Evolutionary conservation across 2,329 filamentous ascomycete genomes (phyloP).

Genomic region (Aspergillus sp.): DNA sequence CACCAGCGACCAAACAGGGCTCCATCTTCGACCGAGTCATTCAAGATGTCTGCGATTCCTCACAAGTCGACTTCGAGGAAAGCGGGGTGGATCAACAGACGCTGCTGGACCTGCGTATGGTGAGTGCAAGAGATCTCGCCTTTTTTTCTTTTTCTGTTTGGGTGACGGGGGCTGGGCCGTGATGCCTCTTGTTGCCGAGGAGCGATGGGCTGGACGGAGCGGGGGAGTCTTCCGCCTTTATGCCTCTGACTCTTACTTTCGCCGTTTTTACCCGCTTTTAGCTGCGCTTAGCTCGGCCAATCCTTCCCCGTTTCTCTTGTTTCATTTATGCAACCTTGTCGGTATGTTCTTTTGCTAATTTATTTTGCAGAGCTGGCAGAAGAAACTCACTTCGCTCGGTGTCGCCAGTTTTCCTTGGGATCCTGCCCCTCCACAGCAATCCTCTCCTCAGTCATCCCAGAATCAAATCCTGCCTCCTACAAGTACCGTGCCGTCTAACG

Average conservation of each 20-base stretch:
- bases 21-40: conserved; percentile 83
- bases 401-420: conserved; percentile 95
- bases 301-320: neutral
- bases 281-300: neutral
- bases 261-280: neutral
- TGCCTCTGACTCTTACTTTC: neutral
- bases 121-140: conserved; percentile 42
- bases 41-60: conserved; percentile 82
- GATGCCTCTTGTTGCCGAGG: conserved; percentile 2
- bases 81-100: conserved; percentile 82
- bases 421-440: conserved; percentile 57
- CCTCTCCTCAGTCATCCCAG: conserved; percentile 36
- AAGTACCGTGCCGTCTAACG: conserved; percentile 37
- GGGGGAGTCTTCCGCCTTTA: conserved; percentile 26
- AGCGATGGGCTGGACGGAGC: conserved; percentile 14
- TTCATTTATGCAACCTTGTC: conserved; percentile 41
- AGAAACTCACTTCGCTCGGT: conserved; percentile 72
- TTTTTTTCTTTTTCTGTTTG: conserved; percentile 5
- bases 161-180: conserved; percentile 7
- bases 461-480: conserved; percentile 31
- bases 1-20: no score
- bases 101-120: conserved; percentile 76
- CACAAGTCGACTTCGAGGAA: conserved; percentile 93
- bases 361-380: conserved; percentile 71
- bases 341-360: conserved; percentile 14